Base-by-base conservation (phyloP, 495 filamentous ascomycete genomes). In the Hyaloscypha finlandica region DNA sequence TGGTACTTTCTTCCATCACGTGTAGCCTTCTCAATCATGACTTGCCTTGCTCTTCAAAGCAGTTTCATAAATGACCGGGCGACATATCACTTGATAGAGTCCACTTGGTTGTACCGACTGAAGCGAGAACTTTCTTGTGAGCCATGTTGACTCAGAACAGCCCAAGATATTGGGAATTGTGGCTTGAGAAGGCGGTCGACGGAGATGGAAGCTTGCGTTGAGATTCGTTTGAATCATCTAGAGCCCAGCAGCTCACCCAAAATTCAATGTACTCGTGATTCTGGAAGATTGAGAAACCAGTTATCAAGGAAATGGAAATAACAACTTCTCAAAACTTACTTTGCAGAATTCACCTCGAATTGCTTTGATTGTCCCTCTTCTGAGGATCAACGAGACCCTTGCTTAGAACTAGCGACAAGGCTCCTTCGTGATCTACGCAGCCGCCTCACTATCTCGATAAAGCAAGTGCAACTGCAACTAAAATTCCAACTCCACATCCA, bases 161-260 rank as follows among this genome's bases (percentile, higher is more conserved):
- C 6, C 20, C 53, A 29, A 8, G 31, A 22, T 6, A 20, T 11
- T 20, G 2, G 30, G 19, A 64, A n/a, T 20, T 48, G 60, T 58
- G 62, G 56, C 67, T 68, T 64, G 62, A 69, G 67, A 69, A 69
- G 35, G 67, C 31, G 14, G 51, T 42, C 37, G 67, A 69, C 61
- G 12, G 53, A 32, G n/a, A 64, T 66, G 63, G 64, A 70, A 66
- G 64, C 14, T 45, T 25, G 32, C 4, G 19, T 29, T 16, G 51
- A 53, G 19, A 53, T 16, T 8, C 29, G 53, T 56, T 30, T 9
- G 22, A 48, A 48, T 48, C 12, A 37, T 37, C 42, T 1, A 4
- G 42, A 48, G 42, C 42, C 16, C 11, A 37, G 35, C 35, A 37
- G 12, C 35, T 12, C 11, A 48, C 1, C 35, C 35, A 37, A 37